Evolutionary conservation across 371 early-diverging fungal species (phyloP).

Genomic region (Mortierella sp.): DNA sequence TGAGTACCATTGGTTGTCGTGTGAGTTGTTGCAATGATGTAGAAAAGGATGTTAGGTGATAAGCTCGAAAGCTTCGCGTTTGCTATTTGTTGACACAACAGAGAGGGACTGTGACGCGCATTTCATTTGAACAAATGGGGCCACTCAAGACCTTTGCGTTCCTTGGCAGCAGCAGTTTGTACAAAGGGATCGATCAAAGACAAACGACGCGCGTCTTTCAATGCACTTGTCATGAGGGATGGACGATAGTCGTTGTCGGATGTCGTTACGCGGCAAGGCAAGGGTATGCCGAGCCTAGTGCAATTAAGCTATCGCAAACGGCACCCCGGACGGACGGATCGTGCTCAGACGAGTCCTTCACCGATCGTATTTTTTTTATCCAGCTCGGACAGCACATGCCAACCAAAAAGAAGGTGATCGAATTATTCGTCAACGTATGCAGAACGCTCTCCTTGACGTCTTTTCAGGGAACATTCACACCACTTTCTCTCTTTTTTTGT

Average conservation of each 20-base stretch:
- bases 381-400: not conserved
- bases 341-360: not conserved
- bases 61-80: not conserved
- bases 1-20: slow-evolving; percentile 37
- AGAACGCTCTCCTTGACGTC: not conserved
- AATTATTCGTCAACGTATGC: not conserved
- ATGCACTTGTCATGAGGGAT: not conserved
- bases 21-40: not conserved
- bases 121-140: slow-evolving; percentile 5
- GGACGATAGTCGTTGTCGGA: not conserved
- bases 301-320: too few species aligned
- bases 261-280: not conserved
- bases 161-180: too few species aligned
- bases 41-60: not conserved
- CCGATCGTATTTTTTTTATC: not conserved
- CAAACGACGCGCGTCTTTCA: not conserved
- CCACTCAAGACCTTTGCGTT: too few species aligned
- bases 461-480: not conserved
- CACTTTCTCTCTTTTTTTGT: not conserved
- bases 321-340: not conserved
- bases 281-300: not conserved
- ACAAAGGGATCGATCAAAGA: not conserved
- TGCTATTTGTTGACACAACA: not conserved
- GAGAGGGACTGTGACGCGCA: not conserved
- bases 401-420: not conserved